These are phyloP conservation scores for Tremellales sp. DNA, from an alignment of 1,284 basidiomycete genomes.

Conservation along the genomic window DNA sequence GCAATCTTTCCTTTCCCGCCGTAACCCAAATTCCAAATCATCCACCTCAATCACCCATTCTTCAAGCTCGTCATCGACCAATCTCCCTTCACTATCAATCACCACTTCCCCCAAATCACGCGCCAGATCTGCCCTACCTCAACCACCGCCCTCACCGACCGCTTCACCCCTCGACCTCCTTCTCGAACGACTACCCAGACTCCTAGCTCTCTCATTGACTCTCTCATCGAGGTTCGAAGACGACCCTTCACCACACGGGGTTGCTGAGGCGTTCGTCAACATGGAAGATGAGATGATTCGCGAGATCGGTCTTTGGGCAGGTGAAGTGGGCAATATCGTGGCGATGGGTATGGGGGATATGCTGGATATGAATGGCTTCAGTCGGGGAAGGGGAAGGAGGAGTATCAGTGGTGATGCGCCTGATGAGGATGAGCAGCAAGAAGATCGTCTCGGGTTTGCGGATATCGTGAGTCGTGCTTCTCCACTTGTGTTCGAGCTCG, in stretches of 20 bases:
- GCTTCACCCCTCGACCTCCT: constrained; percentile 9
- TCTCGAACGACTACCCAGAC: constrained; percentile 14
- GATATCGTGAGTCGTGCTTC: constrained; percentile 20
- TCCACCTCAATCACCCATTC: background rate
- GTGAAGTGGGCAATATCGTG: constrained; percentile 22
- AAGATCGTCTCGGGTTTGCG: constrained; percentile 18
- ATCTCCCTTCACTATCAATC: background rate
- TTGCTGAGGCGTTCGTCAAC: constrained; percentile 22
- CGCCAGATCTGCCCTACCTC: background rate
- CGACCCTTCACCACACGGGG: constrained; percentile 25
- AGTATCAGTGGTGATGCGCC: constrained; percentile 2
- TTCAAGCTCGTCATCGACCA: background rate
- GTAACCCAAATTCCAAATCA: background rate
- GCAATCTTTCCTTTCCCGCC: background rate
- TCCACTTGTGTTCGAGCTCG: background rate
- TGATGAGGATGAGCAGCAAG: constrained; percentile 5
- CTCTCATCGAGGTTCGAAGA: constrained; percentile 24
- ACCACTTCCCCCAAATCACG: background rate
- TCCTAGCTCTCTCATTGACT: constrained; percentile 16
- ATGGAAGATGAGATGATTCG: constrained; percentile 20
- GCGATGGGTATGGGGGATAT: constrained; percentile 14
- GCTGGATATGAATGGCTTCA: constrained; percentile 9
- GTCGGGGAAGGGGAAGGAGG: constrained; percentile 3
- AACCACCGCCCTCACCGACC: background rate
- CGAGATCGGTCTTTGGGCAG: constrained; percentile 25